Percentiles rank a stretch among this genome's conserved stretches.
Conservation (phyloP, 2,329 filamentous ascomycete species). For the Pseudocercospora ulei region DNA sequence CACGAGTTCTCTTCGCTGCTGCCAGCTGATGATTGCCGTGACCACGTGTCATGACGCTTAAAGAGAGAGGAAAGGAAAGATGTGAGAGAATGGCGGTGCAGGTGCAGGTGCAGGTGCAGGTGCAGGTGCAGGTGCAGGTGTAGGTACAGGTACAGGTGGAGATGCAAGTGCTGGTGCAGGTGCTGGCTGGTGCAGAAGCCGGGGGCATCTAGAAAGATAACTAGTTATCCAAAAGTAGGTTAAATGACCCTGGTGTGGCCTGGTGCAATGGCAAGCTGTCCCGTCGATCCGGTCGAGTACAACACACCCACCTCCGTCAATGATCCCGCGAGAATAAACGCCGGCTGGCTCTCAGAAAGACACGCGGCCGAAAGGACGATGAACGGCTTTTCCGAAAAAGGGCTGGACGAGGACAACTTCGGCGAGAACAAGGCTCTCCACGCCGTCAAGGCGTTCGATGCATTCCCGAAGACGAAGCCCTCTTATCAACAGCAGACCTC, state of each 20-base stretch:
- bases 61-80: too few species aligned
- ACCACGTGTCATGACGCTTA: too few species aligned
- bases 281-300: neutral
- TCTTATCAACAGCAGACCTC: conserved; percentile 79
- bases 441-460: conserved; percentile 77
- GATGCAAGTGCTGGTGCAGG: too few species aligned
- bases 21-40: too few species aligned
- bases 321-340: conserved; percentile 18
- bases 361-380: conserved; percentile 41
- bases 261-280: conserved; percentile 8
- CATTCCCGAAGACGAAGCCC: conserved; percentile 93
- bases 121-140: too few species aligned
- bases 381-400: conserved; percentile 66
- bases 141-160: too few species aligned
- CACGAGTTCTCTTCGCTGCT: neutral
- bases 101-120: too few species aligned
- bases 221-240: too few species aligned
- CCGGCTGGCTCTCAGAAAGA: neutral
- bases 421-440: conserved; percentile 51
- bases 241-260: neutral
- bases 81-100: too few species aligned
- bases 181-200: too few species aligned
- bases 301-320: conserved; percentile 4
- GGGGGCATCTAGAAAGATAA: too few species aligned
- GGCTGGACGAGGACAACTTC: conserved; percentile 69